Percentiles rank a stretch among this genome's conserved stretches.
Conservation (phyloP, 2,329 filamentous ascomycete species). For the Talaromyces sp. region DNA sequence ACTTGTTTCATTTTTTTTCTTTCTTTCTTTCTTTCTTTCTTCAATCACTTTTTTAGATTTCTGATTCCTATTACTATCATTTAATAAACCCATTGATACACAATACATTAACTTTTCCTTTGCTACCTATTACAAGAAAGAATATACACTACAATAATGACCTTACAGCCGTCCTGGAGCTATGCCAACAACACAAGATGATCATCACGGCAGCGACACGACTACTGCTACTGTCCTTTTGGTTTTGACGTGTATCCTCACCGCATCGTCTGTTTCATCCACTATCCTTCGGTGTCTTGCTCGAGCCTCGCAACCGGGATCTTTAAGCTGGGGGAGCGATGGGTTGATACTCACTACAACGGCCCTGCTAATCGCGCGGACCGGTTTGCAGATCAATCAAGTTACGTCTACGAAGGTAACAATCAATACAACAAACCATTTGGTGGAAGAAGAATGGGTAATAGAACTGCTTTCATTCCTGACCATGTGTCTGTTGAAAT, state of each 20-base stretch:
- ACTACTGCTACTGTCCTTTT: not conserved
- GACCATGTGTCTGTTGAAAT: not conserved
- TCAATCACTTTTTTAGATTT: not conserved
- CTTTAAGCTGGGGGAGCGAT: not conserved
- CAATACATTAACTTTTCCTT: not conserved
- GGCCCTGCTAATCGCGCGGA: not conserved
- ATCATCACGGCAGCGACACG: not conserved
- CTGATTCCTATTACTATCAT: not conserved
- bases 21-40: not conserved
- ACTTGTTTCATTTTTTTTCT: not conserved
- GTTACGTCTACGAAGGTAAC: too few species aligned
- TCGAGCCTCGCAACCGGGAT: not conserved
- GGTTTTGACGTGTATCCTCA: conserved; percentile 3
- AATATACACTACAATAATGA: not conserved
- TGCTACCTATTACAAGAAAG: too few species aligned
- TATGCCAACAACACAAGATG: not conserved
- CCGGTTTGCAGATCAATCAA: not conserved
- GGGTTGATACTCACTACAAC: not conserved
- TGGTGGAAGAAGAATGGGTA: not conserved
- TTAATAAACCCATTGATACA: not conserved
- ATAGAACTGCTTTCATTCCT: not conserved
- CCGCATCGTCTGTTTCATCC: not conserved
- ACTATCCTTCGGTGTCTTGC: conserved; percentile 1
- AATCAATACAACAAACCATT: too few species aligned
- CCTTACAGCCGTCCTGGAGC: not conserved